A percentile compares a stretch with the other conserved stretches of the same genome.
These are phyloP conservation scores for Sonneratia alba DNA, from an alignment of 345 rosid genomes.

Conservation along the genomic window DNA sequence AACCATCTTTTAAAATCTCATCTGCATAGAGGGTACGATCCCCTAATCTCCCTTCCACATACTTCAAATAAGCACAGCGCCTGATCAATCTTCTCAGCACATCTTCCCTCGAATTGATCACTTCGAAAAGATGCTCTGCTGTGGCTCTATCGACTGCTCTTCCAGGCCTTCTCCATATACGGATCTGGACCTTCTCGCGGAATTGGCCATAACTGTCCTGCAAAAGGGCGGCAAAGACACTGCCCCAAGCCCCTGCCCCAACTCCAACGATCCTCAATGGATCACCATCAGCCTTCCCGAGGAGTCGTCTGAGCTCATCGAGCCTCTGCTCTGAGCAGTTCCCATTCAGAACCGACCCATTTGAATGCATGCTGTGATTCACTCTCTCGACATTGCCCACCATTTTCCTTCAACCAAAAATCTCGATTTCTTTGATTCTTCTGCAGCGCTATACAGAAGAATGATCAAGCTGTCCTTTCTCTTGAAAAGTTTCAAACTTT, in stretches of 20 bases:
- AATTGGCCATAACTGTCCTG: conserved; percentile 79
- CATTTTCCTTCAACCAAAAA: conserved; percentile 25
- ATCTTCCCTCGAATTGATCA: conserved; percentile 89
- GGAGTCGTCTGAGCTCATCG: conserved; percentile 56
- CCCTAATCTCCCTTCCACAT: conserved; percentile 91
- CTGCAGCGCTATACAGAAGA: not conserved
- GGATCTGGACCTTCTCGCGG: conserved; percentile 77
- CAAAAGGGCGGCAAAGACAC: conserved; percentile 81
- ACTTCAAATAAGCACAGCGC: conserved; percentile 89
- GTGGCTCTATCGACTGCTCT: conserved; percentile 61
- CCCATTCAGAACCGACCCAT: conserved; percentile 17
- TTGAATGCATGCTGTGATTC: conserved; percentile 14
- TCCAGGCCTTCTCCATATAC: conserved; percentile 94
- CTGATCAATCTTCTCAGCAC: conserved; percentile 84
- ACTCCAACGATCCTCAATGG: conserved; percentile 81
- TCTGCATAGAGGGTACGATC: conserved; percentile 78
- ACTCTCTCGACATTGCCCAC: conserved; percentile 38
- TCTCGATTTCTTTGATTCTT: too few relatives aligned
- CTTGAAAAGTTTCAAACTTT: not conserved
- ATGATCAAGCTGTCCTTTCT: conserved; percentile 3
- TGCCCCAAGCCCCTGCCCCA: conserved; percentile 99
- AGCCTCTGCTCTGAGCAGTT: conserved; percentile 52
- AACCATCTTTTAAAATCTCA: conserved; percentile 94
- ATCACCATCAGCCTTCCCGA: conserved; percentile 74
- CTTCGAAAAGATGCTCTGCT: conserved; percentile 92